These are phyloP conservation scores for Clarireedia homoeocarpa DNA, from an alignment of 2,329 filamentous ascomycete species.

Conservation along the genomic window DNA sequence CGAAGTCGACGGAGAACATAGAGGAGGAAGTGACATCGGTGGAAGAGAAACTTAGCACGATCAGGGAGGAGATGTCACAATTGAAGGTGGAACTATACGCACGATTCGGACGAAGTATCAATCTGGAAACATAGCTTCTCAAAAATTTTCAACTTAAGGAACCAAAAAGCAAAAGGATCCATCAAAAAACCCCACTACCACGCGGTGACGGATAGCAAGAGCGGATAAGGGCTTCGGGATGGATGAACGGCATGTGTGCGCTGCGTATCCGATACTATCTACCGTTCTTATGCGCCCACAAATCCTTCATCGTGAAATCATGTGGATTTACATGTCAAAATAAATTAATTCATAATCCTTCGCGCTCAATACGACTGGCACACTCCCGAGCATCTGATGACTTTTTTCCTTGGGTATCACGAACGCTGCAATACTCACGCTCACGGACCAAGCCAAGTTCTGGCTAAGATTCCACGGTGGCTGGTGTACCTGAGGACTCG, in stretches of 20 bases:
- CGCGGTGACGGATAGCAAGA: not conserved
- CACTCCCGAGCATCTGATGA: not conserved
- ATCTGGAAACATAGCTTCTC: constrained; percentile 68
- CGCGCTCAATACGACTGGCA: no score
- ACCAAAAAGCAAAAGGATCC: not conserved
- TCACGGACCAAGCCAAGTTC: not conserved
- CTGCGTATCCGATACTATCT: not conserved
- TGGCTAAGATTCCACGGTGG: no score
- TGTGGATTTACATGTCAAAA: not conserved
- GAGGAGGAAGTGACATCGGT: constrained; percentile 68
- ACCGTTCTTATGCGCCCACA: not conserved
- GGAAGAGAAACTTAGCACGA: constrained; percentile 65
- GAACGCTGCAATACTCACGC: not conserved
- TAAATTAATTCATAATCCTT: not conserved
- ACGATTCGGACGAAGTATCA: constrained; percentile 93
- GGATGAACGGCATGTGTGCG: not conserved
- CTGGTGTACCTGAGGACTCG: no score
- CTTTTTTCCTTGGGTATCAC: not conserved
- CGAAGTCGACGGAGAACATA: constrained; percentile 60
- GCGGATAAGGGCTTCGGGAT: not conserved
- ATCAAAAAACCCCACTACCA: not conserved
- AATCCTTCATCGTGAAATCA: not conserved
- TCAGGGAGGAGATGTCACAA: constrained; percentile 80
- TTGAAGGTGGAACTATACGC: constrained; percentile 92
- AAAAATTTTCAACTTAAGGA: constrained; percentile 17